Base-by-base conservation (phyloP, 306 rosid species). In the Cicer arietinum region DNA sequence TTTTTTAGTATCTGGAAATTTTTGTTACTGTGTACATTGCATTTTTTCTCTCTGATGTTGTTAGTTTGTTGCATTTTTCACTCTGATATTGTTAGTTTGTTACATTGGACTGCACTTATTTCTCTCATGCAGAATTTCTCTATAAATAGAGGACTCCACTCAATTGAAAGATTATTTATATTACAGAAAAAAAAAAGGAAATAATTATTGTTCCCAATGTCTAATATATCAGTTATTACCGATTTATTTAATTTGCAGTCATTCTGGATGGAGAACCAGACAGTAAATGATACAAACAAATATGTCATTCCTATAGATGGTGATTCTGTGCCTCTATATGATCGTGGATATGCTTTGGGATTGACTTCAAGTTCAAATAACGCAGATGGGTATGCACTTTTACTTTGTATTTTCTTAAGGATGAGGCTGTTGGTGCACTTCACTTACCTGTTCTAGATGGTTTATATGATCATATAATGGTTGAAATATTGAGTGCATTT, bases 281-380 rank as follows among this genome's bases (percentile, higher is more conserved):
- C 82, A 71, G 58, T 73, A 70, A 84, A 83, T 61, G 92, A 81
- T 69, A 79, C 79, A 80, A 77, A 69, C 58, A 81, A 53, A 54
- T 83, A 82, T 67, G 82, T 78, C 50, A 56, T 75, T 71, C 87
- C 92, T 61, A 80, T 92, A 81, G 97, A 90, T 86, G 63, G 80
- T 82, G 86, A 79, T 77, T 83, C 80, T 14, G 97, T 88, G 81
- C 99, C 99, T 53, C 86, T 90, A 10, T 95, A 95, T 85, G 99
- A 95, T 79, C 97, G 99, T 1, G 97, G 98, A 44, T 95, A 77
- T 86, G 76, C 93, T 62, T 85, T 92, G 80, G 99, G 99, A 76
- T 87, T 95, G 90, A 86, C 89, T 77, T 88, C 94, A 73, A 84
- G 82, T 71, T 83, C 87, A 76, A 90, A 83, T 86, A 88, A 83